Base-by-base conservation (phyloP, 129 eudicot species). In the Lactuca sativa region DNA sequence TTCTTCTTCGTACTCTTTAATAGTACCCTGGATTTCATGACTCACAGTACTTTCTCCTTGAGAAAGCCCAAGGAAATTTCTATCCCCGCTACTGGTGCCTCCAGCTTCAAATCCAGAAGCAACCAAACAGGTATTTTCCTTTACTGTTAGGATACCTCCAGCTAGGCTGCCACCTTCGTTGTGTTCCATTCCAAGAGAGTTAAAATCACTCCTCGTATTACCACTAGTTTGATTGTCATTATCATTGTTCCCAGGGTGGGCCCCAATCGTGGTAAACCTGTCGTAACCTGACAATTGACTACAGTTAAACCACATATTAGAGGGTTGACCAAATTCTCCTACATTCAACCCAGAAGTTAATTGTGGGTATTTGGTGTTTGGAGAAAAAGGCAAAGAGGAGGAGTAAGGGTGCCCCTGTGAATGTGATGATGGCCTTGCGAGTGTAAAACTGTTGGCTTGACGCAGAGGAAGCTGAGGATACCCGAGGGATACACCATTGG, bases 401-500 rank as follows among this genome's bases (percentile, higher is more conserved):
- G 56, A 49, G 15, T 49, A 13, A 31, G 56, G 62, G 56, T 52
- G 37, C 16, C 36, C 40, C 34, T 34, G 21, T 51, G 40, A 53
- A 51, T 34, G 21, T 51, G 40, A 53, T 18, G 69, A 53, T 18
- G 69, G 54, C 54, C 60, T 16, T 72, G 41, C 51, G 37, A 59
- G 60, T 59, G 15, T 49, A 61, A 62, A 49, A 25, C 8, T 37
- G 51, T 71, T 49, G 62, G 17, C 4, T 37, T 72, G 36, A 62
- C 9, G 7, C 43, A 40, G 34, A 36, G 63, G 54, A 62, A 52
- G 25, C 7, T 1, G 37, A 11, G 30, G 53, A 32, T 1, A 3
- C 21, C 64, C 75, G 33, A 43, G 57, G 33, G 75, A n/a, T 67
- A 9, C 11, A 17, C 67, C 58, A 43, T 59, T 59, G 31, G 58